Evolutionary conservation across 441 rosid species (phyloP), one percentile per base, ranked within the genome.

Genomic region (Geranium incanum): DNA sequence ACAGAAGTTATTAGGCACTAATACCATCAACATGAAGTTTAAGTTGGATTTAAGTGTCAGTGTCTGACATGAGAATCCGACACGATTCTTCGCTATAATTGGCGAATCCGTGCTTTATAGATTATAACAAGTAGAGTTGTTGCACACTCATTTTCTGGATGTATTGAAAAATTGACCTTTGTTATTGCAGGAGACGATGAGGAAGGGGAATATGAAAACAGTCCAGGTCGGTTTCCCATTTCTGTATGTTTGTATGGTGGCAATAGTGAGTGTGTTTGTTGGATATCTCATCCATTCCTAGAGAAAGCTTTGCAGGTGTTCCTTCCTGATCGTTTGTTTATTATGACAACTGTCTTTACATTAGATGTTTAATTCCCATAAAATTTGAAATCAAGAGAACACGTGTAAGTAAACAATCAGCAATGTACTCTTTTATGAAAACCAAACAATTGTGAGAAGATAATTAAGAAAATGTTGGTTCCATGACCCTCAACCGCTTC

Each of bases 211-310:
- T 8, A 13, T 13, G 55, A 48, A 13, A 48, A 48, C 13, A 48
- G 55, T 48, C 55, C 55, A 48, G 13, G 55, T 48, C 4, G 55
- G 55, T 3, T 48, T 48, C 55, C 55, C 55, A 3, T 9, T 48
- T 13, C 55, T 48, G 13, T 48, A 48, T 48, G 55, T 48, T 48
- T 11, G 13, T 9, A 48, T 48, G 55, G 55, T 48, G 55, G 55
- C 55, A 8, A 12, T 48, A 48, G n/a, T 48, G 13, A 48, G 55
- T 13, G 13, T 13, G n/a, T 12, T 48, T 8, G 55, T 48, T 3
- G 55, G 55, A 48, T 48, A 48, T 13, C 55, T 48, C 55, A 48
- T 48, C 55, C 55, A 48, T 48, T 48, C 55, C n/a, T 48, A 48
- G 55, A 48, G 12, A 11, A 39, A 39, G 8, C 43, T 7, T 39